These are phyloP conservation scores for Cystobasidium onofrii DNA, from an alignment of 768 basidiomycete genomes.

Conservation along the genomic window DNA sequence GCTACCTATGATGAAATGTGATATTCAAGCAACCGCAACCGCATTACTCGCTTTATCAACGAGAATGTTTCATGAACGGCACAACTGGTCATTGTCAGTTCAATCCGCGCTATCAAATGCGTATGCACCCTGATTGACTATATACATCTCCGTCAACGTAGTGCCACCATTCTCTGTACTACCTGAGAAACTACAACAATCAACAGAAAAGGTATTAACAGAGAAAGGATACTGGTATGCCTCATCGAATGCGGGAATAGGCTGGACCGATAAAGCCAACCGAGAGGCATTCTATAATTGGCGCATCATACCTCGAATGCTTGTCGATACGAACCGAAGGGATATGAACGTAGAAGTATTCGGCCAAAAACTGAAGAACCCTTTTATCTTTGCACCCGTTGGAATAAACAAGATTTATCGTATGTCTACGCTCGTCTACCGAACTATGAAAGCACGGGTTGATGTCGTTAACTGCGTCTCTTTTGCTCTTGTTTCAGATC, in stretches of 20 bases:
- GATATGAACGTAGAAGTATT: constrained; percentile 45
- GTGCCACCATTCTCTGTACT: constrained; percentile 41
- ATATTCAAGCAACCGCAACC: too few species aligned
- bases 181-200: constrained; percentile 46
- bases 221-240: constrained; percentile 52
- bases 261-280: constrained; percentile 62
- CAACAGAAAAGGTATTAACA: background rate
- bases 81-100: too few species aligned
- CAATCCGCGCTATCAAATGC: too few species aligned
- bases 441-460: too few species aligned
- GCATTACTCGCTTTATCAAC: too few species aligned
- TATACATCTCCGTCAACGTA: constrained; percentile 37
- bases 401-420: constrained; percentile 68
- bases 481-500: constrained; percentile 23
- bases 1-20: too few species aligned
- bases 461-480: too few species aligned
- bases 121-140: background rate
- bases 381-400: constrained; percentile 56
- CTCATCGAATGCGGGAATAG: constrained; percentile 65
- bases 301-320: constrained; percentile 55
- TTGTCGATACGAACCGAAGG: constrained; percentile 52
- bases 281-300: constrained; percentile 58
- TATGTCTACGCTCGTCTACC: too few species aligned
- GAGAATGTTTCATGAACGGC: too few species aligned
- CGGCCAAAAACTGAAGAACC: constrained; percentile 51